phyloP scores from a whole-genome alignment of 768 basidiomycete species.

The Termitomyces sp. region DNA sequence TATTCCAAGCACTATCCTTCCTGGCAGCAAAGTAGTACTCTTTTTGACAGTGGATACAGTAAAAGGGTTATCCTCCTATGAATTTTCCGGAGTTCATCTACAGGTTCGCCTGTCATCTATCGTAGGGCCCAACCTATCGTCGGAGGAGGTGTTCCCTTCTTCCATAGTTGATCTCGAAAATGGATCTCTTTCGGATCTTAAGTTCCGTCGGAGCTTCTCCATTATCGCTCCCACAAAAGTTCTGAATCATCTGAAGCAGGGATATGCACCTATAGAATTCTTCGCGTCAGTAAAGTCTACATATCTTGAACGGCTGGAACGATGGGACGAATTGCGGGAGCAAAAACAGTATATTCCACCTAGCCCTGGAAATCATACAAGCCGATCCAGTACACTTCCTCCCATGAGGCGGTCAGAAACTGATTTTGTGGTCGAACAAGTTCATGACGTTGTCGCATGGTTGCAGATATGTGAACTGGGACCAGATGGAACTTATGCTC shows the following conservation, averaged over 20 bases:
- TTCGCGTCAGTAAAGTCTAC: constrained; percentile 80
- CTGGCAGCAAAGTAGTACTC: constrained; percentile 82
- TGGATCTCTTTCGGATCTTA: constrained; percentile 72
- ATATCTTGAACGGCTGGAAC: constrained; percentile 85
- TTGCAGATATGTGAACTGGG: constrained; percentile 85
- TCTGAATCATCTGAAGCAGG: constrained; percentile 64
- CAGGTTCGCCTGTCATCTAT: constrained; percentile 90
- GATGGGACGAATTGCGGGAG: constrained; percentile 93
- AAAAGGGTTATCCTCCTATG: constrained; percentile 85
- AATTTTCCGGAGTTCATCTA: constrained; percentile 82
- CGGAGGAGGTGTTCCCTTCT: constrained; percentile 85
- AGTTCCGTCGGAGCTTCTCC: constrained; percentile 80
- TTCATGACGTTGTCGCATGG: constrained; percentile 89
- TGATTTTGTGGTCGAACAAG: constrained; percentile 84
- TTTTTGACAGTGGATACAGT: constrained; percentile 83
- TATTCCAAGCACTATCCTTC: constrained; percentile 57
- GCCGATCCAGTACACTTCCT: constrained; percentile 42
- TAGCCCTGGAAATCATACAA: constrained; percentile 31
- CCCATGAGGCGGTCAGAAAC: constrained; percentile 90
- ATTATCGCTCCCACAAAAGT: constrained; percentile 75
- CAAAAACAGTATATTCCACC: constrained; percentile 48
- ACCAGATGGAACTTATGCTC: constrained; percentile 78
- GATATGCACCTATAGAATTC: constrained; percentile 87
- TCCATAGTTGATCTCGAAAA: constrained; percentile 68
- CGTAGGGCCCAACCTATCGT: constrained; percentile 61